Percentiles rank a stretch among this genome's conserved stretches.
Conservation (phyloP, 495 filamentous ascomycete genomes). For the Pyrenula aspistea region DNA sequence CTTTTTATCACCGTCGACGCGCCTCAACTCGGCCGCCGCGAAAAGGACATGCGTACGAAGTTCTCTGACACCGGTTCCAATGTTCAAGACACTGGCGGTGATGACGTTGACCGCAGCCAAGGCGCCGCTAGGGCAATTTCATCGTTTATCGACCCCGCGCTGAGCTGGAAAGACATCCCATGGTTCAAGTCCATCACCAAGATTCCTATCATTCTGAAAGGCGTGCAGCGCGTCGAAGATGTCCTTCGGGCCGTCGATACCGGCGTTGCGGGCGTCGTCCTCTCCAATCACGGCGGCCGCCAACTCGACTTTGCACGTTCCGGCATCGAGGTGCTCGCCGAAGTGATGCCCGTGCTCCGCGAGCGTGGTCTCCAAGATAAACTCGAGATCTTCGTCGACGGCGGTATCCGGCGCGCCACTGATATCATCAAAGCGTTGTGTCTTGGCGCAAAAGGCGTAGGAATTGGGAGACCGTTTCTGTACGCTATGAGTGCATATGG, state of each 20-base stretch:
- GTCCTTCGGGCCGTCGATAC: slow-evolving; percentile 72
- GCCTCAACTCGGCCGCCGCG: slow-evolving; percentile 84
- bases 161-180: slow-evolving; percentile 88
- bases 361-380: slow-evolving; percentile 68
- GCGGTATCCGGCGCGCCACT: slow-evolving; percentile 78
- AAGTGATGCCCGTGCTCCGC: slow-evolving; percentile 90
- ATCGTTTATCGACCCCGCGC: slow-evolving; percentile 83
- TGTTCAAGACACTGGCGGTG: slow-evolving; percentile 54
- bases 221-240: slow-evolving; percentile 92
- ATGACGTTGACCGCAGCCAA: slow-evolving; percentile 69
- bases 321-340: slow-evolving; percentile 85
- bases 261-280: slow-evolving; percentile 83
- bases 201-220: slow-evolving; percentile 96
- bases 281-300: slow-evolving; percentile 95
- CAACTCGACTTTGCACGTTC: slow-evolving; percentile 89
- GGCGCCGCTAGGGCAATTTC: slow-evolving; percentile 89
- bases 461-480: slow-evolving; percentile 88
- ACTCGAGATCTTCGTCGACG: slow-evolving; percentile 87
- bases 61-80: slow-evolving; percentile 78
- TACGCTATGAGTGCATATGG: slow-evolving; percentile 96
- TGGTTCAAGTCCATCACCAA: slow-evolving; percentile 88
- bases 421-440: slow-evolving; percentile 96
- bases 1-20: slow-evolving; percentile 98
- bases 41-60: slow-evolving; percentile 92
- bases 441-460: slow-evolving; percentile 82